Evolutionary conservation across 2,329 filamentous ascomycete genomes (phyloP).

Genomic region (Westerdykella aurantiaca): DNA sequence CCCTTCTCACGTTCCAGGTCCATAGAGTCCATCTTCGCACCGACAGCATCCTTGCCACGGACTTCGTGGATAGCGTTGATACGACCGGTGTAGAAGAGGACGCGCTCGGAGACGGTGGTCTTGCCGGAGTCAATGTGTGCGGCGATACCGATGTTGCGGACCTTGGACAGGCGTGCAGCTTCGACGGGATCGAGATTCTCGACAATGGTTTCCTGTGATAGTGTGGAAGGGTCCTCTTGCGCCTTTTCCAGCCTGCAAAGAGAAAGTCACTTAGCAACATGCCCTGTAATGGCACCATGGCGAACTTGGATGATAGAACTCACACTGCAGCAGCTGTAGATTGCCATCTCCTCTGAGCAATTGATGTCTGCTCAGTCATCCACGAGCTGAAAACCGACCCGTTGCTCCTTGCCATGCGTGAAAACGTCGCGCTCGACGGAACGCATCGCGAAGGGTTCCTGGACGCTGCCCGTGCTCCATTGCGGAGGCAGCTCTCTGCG

Average conservation of each 20-base stretch:
- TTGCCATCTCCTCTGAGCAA: conserved; percentile 32
- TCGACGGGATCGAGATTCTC: conserved; percentile 78
- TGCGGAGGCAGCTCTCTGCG: conserved; percentile 25
- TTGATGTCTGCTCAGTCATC: conserved; percentile 18
- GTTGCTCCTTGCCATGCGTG: conserved; percentile 23
- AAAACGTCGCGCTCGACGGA: conserved; percentile 28
- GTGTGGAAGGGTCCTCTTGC: conserved; percentile 49
- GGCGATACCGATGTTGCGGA: conserved; percentile 97
- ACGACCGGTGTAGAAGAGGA: conserved; percentile 95
- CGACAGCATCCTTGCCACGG: conserved; percentile 85
- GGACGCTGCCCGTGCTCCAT: conserved; percentile 18
- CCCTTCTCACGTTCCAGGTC: conserved; percentile 96
- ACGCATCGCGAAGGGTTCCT: conserved; percentile 26
- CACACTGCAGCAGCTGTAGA: conserved; percentile 36
- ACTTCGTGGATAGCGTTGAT: conserved; percentile 98
- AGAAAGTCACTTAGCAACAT: not conserved
- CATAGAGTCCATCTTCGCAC: conserved; percentile 99
- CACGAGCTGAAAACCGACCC: conserved; percentile 26
- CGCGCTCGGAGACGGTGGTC: conserved; percentile 91
- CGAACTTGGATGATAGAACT: conserved; percentile 9
- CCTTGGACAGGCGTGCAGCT: conserved; percentile 67
- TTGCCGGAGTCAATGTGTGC: conserved; percentile 99
- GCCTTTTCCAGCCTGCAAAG: conserved; percentile 47
- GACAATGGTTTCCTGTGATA: conserved; percentile 62
- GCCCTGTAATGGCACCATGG: not conserved